phyloP scores from a whole-genome alignment of 192 early-diverging fungal species.

The Coemansia sp. region DNA sequence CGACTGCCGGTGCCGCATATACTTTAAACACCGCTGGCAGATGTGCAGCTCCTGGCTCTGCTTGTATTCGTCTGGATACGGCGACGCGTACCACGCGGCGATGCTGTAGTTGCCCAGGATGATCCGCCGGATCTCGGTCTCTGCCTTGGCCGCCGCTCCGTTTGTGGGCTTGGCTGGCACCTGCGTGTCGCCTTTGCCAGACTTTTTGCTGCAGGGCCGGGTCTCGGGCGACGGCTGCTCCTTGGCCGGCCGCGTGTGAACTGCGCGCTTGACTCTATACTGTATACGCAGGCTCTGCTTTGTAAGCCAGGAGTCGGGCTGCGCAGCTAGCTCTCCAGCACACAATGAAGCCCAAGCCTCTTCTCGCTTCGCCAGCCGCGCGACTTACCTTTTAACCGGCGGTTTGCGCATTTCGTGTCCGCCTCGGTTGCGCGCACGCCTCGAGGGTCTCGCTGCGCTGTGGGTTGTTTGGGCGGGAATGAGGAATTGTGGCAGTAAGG shows the following conservation, averaged over 20 bases:
- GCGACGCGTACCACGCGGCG: constrained; percentile 91
- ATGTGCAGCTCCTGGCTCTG: constrained; percentile 66
- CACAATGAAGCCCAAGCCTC: neutral
- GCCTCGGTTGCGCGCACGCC: too few relatives aligned
- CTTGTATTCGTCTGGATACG: constrained; percentile 88
- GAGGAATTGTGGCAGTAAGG: neutral
- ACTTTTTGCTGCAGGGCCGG: too few relatives aligned
- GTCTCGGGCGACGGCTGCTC: too few relatives aligned
- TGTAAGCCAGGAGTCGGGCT: too few relatives aligned
- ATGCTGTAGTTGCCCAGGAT: constrained; percentile 79
- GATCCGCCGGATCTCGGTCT: constrained; percentile 42
- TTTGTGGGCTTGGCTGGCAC: neutral
- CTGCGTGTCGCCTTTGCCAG: neutral
- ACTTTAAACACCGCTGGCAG: constrained; percentile 92
- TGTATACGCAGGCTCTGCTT: too few relatives aligned
- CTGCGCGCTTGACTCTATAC: too few relatives aligned
- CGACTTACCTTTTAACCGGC: constrained; percentile 19
- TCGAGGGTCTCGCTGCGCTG: too few relatives aligned
- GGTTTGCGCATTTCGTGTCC: constrained; percentile 19
- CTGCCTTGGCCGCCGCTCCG: neutral
- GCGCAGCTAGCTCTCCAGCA: too few relatives aligned
- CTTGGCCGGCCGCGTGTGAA: too few relatives aligned
- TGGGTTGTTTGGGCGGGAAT: neutral
- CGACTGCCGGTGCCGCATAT: constrained; percentile 73
- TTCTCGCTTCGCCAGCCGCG: neutral